These are phyloP conservation scores for Colletotrichum lini DNA, from an alignment of 2,329 filamentous ascomycete species.

Conservation along the genomic window DNA sequence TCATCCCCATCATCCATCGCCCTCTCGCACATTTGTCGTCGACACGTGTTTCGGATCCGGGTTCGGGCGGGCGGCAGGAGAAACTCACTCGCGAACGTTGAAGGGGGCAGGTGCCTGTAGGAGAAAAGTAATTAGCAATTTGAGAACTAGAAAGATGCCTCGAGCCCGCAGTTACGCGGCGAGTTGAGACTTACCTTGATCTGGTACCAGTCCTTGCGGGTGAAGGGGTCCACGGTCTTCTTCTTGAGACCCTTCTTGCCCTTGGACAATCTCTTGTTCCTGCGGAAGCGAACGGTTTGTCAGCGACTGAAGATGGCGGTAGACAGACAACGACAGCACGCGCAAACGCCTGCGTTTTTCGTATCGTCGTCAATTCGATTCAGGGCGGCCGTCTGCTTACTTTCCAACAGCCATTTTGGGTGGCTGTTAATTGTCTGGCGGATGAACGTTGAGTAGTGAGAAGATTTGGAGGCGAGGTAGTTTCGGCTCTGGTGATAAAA, in stretches of 20 bases:
- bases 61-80: neutral
- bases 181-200: slow-evolving; percentile 79
- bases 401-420: slow-evolving; percentile 73
- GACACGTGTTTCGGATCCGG: slow-evolving; percentile 30
- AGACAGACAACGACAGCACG: slow-evolving; percentile 22
- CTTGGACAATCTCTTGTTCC: slow-evolving; percentile 99
- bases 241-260: slow-evolving; percentile 99
- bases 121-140: slow-evolving; percentile 46
- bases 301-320: slow-evolving; percentile 39
- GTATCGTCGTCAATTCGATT: neutral
- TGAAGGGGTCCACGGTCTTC: slow-evolving; percentile 97
- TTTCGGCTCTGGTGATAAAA: slow-evolving; percentile 49
- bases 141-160: neutral
- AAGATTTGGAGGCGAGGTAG: slow-evolving; percentile 57
- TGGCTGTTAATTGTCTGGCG: slow-evolving; percentile 62
- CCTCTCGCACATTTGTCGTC: neutral
- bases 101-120: slow-evolving; percentile 91
- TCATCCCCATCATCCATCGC: neutral
- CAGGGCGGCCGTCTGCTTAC: slow-evolving; percentile 55
- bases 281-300: slow-evolving; percentile 54
- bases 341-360: neutral
- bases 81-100: slow-evolving; percentile 92
- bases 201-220: slow-evolving; percentile 99
- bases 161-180: slow-evolving; percentile 43
- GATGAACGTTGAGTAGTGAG: slow-evolving; percentile 60